A percentile compares a stretch with the other conserved stretches of the same genome.
These are phyloP conservation scores for Bjerkandera adusta DNA, from an alignment of 1,284 basidiomycete genomes.

Conservation along the genomic window DNA sequence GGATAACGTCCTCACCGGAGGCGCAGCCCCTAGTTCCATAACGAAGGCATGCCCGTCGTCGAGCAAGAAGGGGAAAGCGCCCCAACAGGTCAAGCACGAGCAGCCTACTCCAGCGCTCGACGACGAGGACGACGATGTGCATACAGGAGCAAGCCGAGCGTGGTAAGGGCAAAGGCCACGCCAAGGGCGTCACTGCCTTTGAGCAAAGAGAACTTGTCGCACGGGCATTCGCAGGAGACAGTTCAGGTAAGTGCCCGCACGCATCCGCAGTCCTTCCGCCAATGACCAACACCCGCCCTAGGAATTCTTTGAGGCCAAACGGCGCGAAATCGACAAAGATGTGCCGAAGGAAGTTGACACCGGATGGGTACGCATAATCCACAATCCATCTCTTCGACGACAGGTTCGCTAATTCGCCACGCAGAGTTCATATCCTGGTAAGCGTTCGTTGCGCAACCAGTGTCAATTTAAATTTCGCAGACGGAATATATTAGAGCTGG, in stretches of 20 bases:
- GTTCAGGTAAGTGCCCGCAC: conserved; percentile 60
- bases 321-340: conserved; percentile 75
- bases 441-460: too few relatives aligned
- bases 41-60: conserved; percentile 17
- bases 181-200: conserved; percentile 58
- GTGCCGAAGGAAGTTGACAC: conserved; percentile 86
- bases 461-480: too few relatives aligned
- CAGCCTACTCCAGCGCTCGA: conserved; percentile 13
- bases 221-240: conserved; percentile 94
- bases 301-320: conserved; percentile 87
- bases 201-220: conserved; percentile 90
- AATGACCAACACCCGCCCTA: conserved; percentile 35
- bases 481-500: too few relatives aligned
- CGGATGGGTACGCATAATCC: conserved; percentile 94
- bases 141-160: conserved; percentile 57
- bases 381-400: too few relatives aligned
- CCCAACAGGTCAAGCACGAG: conserved; percentile 12
- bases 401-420: too few relatives aligned
- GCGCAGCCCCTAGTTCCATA: conserved; percentile 15
- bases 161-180: conserved; percentile 40
- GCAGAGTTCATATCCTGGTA: too few relatives aligned
- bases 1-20: conserved; percentile 47
- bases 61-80: conserved; percentile 8
- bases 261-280: background rate
- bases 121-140: conserved; percentile 48